Base-by-base conservation (phyloP, 2,329 filamentous ascomycete species). In the Neonectria sp. region DNA sequence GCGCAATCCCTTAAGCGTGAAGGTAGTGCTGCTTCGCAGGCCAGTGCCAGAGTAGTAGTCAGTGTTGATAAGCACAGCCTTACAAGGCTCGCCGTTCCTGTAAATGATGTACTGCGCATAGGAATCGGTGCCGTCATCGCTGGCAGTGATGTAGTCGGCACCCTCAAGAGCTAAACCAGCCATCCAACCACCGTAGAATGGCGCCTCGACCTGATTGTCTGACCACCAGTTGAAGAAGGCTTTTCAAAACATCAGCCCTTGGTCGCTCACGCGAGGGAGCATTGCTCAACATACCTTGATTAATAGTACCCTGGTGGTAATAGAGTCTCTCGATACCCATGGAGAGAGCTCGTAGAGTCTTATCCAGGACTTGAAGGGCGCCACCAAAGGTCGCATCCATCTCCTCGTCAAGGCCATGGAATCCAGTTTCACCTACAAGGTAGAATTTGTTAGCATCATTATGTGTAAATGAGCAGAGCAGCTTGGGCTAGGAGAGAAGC, bases 351-450 rank as follows among this genome's bases (percentile, higher is more conserved):
- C 40, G 51, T 12, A 66, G 29, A 1, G 63, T 51, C 53, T 66
- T 66, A 46, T 66, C 63, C 3, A 66, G 6, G 8, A 66, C 9
- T n/a, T 66, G 63, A 24, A 66, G 51, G 31, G 63, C 63, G 40
- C 57, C 52, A 21, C 63, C 63, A 24, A 66, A 66, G 77, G 67
- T 86, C 76, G 73, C 48, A 52, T 67, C 68, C 68, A 68, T 62
- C 40, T 40, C 40, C 5, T 40, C n/a, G 56, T 68, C 33, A 29
- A 51, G 25, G n/a, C 59, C 61, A 63, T 52, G 52, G 55, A 48
- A 60, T 21, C 58, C 58, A 6, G 58, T 60, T 27, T 60, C 58
- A 37, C 35, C 35, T 37, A 37, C 9, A 37, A 13, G 15, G 15
- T 15, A 37, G 1, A 12, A 37, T 37, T 12, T 37, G 6, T 37